Percentiles rank a stretch among this genome's conserved stretches.
phyloP scores from a whole-genome alignment of 768 basidiomycete species.

The Rhizopogon sp. region DNA sequence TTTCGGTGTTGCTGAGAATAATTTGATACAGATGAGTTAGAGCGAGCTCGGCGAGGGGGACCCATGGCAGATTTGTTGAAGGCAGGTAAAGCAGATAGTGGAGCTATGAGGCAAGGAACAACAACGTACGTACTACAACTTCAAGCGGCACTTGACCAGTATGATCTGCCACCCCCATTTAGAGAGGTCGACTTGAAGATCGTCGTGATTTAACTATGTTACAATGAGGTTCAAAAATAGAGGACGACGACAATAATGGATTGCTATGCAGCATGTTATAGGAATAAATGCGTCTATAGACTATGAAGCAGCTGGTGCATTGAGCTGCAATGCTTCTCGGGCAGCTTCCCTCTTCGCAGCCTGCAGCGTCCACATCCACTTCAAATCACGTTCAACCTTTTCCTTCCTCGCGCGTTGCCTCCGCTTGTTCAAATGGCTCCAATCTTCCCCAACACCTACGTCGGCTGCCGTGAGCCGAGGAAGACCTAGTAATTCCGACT shows the following conservation, averaged over 20 bases:
- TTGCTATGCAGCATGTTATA: background rate
- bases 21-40: conserved; percentile 20
- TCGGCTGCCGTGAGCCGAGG: conserved; percentile 18
- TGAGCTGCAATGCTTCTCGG: background rate
- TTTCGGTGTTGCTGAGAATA: conserved; percentile 3
- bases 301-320: background rate
- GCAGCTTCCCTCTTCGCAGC: conserved; percentile 12
- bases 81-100: conserved; percentile 1
- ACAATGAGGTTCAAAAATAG: background rate
- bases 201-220: no score
- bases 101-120: conserved; percentile 2
- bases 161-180: conserved; percentile 3
- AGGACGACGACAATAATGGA: background rate
- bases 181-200: background rate
- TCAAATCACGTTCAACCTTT: conserved; percentile 41
- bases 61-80: conserved; percentile 10
- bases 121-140: background rate
- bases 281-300: no score
- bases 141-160: background rate
- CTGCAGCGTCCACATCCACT: conserved; percentile 32
- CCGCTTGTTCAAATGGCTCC: conserved; percentile 52
- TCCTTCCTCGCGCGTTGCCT: conserved; percentile 40
- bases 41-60: conserved; percentile 26
- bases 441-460: conserved; percentile 37
- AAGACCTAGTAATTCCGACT: background rate